Conservation (phyloP, 2,329 filamentous ascomycete genomes). For the Fusarium fujikuroi region DNA sequence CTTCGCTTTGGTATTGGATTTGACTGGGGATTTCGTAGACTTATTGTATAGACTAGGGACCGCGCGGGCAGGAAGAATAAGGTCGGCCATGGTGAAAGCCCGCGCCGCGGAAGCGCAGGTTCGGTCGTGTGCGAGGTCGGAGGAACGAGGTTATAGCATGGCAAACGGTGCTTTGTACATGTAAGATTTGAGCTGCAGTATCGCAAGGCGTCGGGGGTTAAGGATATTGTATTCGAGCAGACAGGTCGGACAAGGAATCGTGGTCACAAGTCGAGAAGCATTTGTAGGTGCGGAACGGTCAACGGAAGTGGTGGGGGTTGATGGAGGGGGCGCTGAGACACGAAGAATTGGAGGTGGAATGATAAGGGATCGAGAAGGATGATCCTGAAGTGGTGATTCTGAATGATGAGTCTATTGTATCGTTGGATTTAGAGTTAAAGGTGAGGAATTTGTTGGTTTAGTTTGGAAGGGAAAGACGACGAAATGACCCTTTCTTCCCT, state of each 20-base stretch:
- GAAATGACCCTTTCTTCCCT: constrained; percentile 12
- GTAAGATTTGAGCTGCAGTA: not conserved
- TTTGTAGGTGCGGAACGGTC: constrained; percentile 25
- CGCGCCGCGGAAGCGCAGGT: constrained; percentile 13
- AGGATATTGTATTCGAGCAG: constrained; percentile 4
- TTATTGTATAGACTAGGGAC: constrained; percentile 38
- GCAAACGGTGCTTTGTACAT: not conserved
- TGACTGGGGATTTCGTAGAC: constrained; percentile 18
- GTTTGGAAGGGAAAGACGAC: constrained; percentile 14
- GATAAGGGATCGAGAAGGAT: not conserved
- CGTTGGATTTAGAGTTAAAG: not conserved
- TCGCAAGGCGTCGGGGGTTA: not conserved
- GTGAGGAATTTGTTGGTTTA: constrained; percentile 21
- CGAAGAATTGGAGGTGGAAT: not conserved
- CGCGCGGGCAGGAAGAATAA: constrained; percentile 42
- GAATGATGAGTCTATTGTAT: constrained; percentile 21
- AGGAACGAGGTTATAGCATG: constrained; percentile 28
- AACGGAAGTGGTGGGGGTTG: constrained; percentile 28
- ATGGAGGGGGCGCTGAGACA: constrained; percentile 29
- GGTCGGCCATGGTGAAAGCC: constrained; percentile 42
- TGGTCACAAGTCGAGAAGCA: constrained; percentile 28
- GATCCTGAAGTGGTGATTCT: not conserved
- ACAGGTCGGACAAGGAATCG: constrained; percentile 15
- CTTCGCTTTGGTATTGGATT: constrained; percentile 42
- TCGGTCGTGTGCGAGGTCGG: constrained; percentile 15